phyloP scores from a whole-genome alignment of 2,329 filamentous ascomycete species.

The Periconia sp. region DNA sequence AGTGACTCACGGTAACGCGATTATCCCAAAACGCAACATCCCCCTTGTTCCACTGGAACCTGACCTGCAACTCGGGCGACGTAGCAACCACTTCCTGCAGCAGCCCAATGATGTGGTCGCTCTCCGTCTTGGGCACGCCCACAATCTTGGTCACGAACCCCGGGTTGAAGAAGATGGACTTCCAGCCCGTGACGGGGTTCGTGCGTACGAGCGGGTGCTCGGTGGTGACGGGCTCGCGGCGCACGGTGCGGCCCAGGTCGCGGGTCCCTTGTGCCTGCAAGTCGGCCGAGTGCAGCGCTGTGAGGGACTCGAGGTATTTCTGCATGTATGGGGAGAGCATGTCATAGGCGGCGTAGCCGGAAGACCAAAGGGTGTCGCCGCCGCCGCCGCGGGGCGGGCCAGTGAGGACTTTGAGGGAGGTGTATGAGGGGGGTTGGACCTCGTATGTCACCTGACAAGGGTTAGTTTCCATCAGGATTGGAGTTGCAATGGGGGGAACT shows the following conservation, averaged over 20 bases:
- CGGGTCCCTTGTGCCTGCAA: conserved; percentile 60
- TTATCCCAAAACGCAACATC: conserved; percentile 76
- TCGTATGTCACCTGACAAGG: conserved; percentile 60
- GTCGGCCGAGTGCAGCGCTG: conserved; percentile 61
- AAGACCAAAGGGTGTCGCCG: conserved; percentile 64
- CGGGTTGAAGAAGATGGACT: conserved; percentile 65
- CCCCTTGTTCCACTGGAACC: conserved; percentile 68
- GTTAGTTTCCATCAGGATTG: background rate
- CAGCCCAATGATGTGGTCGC: conserved; percentile 58
- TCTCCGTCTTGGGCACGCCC: conserved; percentile 64
- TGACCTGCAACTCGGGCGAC: conserved; percentile 71
- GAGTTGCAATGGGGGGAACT: conserved; percentile 16
- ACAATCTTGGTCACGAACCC: conserved; percentile 64
- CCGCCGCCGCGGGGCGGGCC: conserved; percentile 62
- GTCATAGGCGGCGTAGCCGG: conserved; percentile 65
- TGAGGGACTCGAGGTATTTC: conserved; percentile 63
- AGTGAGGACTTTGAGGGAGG: conserved; percentile 60
- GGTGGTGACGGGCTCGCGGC: conserved; percentile 60
- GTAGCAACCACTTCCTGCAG: conserved; percentile 63
- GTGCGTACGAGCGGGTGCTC: conserved; percentile 65
- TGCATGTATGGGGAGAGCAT: conserved; percentile 62
- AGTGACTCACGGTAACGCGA: conserved; percentile 54
- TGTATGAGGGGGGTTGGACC: conserved; percentile 63
- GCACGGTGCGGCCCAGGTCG: conserved; percentile 58
- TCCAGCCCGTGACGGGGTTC: conserved; percentile 68